Evolutionary conservation across 1,139 yeast genomes (phyloP), one percentile per base, ranked within the genome.

Genomic region (Yamadazyma trypodendri): DNA sequence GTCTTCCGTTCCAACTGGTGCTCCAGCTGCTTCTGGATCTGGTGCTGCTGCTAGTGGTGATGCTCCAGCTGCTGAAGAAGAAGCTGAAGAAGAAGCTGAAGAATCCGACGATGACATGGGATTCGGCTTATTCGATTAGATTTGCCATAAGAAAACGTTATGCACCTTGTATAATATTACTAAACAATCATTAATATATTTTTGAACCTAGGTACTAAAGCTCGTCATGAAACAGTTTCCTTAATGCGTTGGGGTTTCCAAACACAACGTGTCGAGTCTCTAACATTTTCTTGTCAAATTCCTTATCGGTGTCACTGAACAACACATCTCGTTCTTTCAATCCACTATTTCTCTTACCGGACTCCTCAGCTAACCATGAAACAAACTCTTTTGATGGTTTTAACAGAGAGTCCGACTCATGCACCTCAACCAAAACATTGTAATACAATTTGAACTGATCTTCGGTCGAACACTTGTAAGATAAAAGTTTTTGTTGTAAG

Each of bases 1-100:
- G 67, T 90, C 97, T 57, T 79, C 97, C 53, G 96, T 90, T 55
- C 97, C 98, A 75, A 65, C 96, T 67, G 98, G 96, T 72, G 97
- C 92, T 76, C 90, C 96, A 64, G 90, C 90, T 65, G 79, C 87
- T 58, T 77, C 86, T 61, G 76, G 78, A 58, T 77, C 76, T 63
- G 81, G 75, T 59, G 80, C 78, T 63, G 82, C 83, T 60, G 80
- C 83, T 58, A 77, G 80, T 59, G 81, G 68, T 59, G 87, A 72
- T 59, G 84, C 76, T 51, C 88, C 75, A 51, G 85, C 70, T 45
- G 95, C 76, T 52, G 95, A 72, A 48, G 95, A 72, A 51, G 92
- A 70, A 60, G 85, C 70, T 57, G 75, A 67, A 50, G 75, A 69
- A 55, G 85, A 75, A 64, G 80, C 71, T 58, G 83, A 76, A 61